phyloP scores from a whole-genome alignment of 805 yeast genomes.

The Saccharomycopsis sp. region DNA sequence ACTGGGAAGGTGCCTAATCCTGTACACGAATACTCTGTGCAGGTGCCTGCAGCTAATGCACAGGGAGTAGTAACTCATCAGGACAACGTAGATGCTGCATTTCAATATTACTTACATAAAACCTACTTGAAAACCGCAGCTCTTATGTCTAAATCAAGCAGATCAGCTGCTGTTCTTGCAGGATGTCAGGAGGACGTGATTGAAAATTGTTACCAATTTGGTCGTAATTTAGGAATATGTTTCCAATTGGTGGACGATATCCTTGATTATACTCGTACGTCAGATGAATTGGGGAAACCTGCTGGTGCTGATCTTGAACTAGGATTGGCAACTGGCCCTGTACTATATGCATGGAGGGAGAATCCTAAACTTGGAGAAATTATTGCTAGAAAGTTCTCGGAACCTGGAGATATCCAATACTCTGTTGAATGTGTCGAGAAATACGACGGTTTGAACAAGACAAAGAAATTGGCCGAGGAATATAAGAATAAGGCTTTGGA shows the following conservation, averaged over 20 bases:
- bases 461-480: constrained; percentile 66
- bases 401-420: constrained; percentile 77
- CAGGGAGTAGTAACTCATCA: constrained; percentile 41
- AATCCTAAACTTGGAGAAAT: constrained; percentile 78
- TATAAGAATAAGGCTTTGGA: constrained; percentile 72
- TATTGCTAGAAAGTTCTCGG: constrained; percentile 74
- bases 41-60: constrained; percentile 16
- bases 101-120: constrained; percentile 91
- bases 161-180: constrained; percentile 89
- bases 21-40: constrained; percentile 52
- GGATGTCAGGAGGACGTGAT: constrained; percentile 73
- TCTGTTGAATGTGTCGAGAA: constrained; percentile 69
- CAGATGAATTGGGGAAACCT: constrained; percentile 84
- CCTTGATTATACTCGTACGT: constrained; percentile 89
- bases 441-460: constrained; percentile 69
- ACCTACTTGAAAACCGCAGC: constrained; percentile 95
- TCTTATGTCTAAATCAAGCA: constrained; percentile 84
- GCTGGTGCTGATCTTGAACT: constrained; percentile 90
- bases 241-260: constrained; percentile 96
- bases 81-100: constrained; percentile 75
- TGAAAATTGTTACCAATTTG: constrained; percentile 84
- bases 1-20: constrained; percentile 58
- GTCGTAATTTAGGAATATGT: constrained; percentile 88
- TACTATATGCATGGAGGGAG: constrained; percentile 87
- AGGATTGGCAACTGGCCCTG: constrained; percentile 96